Base-by-base conservation (phyloP, 202 grass and related monocot species). In the Zoysia matrella region DNA sequence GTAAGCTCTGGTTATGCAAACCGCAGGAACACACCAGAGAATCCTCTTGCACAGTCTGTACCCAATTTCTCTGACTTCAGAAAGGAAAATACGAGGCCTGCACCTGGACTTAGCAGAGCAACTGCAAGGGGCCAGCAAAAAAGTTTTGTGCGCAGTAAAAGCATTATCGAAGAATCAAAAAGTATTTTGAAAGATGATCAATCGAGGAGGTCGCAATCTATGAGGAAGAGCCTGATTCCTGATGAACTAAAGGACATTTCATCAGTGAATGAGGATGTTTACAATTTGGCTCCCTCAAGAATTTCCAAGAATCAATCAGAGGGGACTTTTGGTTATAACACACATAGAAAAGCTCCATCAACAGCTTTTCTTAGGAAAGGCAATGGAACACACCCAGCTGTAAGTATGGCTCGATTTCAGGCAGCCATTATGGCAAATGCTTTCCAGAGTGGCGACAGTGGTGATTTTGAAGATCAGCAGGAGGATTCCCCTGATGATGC, bases 31-130 rank as follows among this genome's bases (percentile, higher is more conserved):
- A 71, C 65, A 82, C 56, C 73, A 82, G 91, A 92, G 75, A 96
- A 96, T 86, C 81, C 89, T 77, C 85, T 94, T 67, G 93, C 85
- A 45, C 91, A 96, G 63, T 96, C 93, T 67, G 89, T 99, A 65
- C 93, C 93, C 15, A 94, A 82, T 81, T 94, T 99, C 69, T 83
- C 87, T 36, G 30, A 36, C 30, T 36, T 36, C 30, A 36, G 30
- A 36, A 36, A 36, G 30, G 30, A 36, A 36, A 99, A 96, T 88
- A 92, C 90, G 60, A 93, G 86, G 47, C 93, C 90, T 77, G 89
- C 86, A 67, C 76, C 73, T 84, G 93, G 84, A 80, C 77, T 83
- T 52, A 89, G 84, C 57, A 97, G 89, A 63, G 72, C 46, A 43
- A 82, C 56, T 74, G 62, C 80, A 76, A 77, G 81, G 63, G 72